phyloP scores from a whole-genome alignment of 192 early-diverging fungal genomes.

The Podila horticola region DNA sequence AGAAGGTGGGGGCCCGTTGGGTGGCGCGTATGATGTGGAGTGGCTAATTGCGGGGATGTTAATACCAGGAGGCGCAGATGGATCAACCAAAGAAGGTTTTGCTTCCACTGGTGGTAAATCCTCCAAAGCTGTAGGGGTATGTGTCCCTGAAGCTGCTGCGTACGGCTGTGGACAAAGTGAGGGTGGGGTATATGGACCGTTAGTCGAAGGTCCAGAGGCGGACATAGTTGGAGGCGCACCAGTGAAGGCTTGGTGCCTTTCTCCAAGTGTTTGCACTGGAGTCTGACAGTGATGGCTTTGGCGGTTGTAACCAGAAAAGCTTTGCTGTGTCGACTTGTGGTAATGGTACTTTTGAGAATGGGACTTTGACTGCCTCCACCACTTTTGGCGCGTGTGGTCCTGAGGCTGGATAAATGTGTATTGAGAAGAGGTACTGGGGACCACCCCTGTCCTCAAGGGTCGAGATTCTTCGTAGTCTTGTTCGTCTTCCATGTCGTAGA shows the following conservation, averaged over 20 bases:
- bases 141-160: too few species aligned
- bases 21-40: neutral
- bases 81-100: too few species aligned
- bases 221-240: neutral
- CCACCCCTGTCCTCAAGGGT: slow-evolving; percentile 30
- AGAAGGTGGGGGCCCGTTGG: slow-evolving; percentile 16
- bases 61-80: too few species aligned
- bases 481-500: slow-evolving; percentile 21
- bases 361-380: neutral
- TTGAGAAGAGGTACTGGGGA: slow-evolving; percentile 24
- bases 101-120: too few species aligned
- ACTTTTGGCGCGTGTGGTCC: slow-evolving; percentile 3
- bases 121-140: too few species aligned
- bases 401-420: slow-evolving; percentile 44
- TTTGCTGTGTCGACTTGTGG: neutral
- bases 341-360: neutral
- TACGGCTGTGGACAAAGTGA: neutral
- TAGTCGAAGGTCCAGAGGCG: neutral
- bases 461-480: slow-evolving; percentile 42
- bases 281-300: neutral
- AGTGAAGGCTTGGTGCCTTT: too few species aligned
- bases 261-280: neutral
- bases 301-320: neutral
- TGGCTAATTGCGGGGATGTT: too few species aligned
- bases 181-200: neutral